A percentile compares a stretch with the other conserved stretches of the same genome.
phyloP scores from a whole-genome alignment of 192 early-diverging fungal species.

The Coemansia brasiliensis region DNA sequence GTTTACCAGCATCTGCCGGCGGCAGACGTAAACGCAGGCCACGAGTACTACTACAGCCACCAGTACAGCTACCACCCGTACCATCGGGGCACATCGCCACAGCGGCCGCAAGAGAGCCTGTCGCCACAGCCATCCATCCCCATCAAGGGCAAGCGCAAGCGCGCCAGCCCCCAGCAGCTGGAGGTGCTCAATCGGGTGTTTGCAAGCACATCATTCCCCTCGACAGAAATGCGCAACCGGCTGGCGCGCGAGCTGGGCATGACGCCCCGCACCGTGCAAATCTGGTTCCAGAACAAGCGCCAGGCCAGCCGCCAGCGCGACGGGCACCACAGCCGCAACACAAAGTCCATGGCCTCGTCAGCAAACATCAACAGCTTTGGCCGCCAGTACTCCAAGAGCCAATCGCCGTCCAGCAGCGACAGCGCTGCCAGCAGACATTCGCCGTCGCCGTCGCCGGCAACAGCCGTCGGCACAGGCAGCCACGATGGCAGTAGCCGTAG shows the following conservation, averaged over 20 bases:
- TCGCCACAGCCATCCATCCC: conserved; percentile 18
- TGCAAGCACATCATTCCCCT: conserved; percentile 77
- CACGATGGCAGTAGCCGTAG: conserved; percentile 7
- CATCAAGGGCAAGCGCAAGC: conserved; percentile 76
- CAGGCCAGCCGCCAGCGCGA: conserved; percentile 70
- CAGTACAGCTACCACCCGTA: conserved; percentile 21
- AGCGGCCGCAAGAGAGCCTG: conserved; percentile 2
- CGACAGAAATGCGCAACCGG: conserved; percentile 73
- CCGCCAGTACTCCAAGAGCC: conserved; percentile 24
- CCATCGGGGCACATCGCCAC: conserved; percentile 16
- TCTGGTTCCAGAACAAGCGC: conserved; percentile 97
- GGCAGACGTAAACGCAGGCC: not conserved
- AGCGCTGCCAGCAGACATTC: conserved; percentile 3
- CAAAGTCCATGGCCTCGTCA: conserved; percentile 37
- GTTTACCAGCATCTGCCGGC: conserved; percentile 12
- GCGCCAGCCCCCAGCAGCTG: conserved; percentile 76
- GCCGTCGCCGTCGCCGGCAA: conserved; percentile 3
- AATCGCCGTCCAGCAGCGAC: conserved; percentile 19
- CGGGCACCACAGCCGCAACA: conserved; percentile 53
- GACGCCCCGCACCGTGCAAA: conserved; percentile 90
- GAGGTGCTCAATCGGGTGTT: conserved; percentile 76
- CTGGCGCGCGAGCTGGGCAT: conserved; percentile 80
- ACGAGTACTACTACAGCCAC: conserved; percentile 1
- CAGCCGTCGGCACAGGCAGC: not conserved
- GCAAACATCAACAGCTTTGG: conserved; percentile 16